phyloP scores from a whole-genome alignment of 176 grass and related monocot species.

The Neostapfia colusana region DNA sequence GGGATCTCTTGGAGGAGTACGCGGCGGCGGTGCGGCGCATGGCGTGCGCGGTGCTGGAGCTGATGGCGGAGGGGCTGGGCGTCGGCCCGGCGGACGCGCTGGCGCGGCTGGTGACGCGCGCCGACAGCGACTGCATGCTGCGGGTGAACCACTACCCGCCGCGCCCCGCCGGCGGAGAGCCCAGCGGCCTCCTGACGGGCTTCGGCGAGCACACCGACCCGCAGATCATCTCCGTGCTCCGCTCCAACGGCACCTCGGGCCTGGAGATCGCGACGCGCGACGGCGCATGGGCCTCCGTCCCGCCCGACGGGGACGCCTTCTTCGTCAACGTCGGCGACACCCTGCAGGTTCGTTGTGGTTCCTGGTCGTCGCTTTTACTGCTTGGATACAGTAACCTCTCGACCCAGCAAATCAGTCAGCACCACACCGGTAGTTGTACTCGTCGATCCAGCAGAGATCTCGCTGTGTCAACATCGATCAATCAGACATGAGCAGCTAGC shows the following conservation, averaged over 20 bases:
- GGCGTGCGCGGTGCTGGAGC: slow-evolving; percentile 61
- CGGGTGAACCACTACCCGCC: slow-evolving; percentile 89
- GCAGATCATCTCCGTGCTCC: slow-evolving; percentile 82
- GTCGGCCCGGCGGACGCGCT: slow-evolving; percentile 43
- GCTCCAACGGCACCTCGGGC: slow-evolving; percentile 80
- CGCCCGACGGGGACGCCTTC: slow-evolving; percentile 71
- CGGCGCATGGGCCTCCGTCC: slow-evolving; percentile 69
- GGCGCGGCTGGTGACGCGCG: slow-evolving; percentile 57
- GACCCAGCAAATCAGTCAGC: background rate
- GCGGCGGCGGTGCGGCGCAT: slow-evolving; percentile 59
- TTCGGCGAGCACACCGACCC: slow-evolving; percentile 97
- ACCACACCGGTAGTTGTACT: background rate
- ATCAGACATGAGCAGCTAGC: background rate
- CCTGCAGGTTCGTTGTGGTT: slow-evolving; percentile 53
- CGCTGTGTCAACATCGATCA: background rate
- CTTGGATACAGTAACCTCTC: slow-evolving; percentile 1
- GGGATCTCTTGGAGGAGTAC: slow-evolving; percentile 68
- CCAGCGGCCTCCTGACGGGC: slow-evolving; percentile 51
- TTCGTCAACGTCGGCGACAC: slow-evolving; percentile 90
- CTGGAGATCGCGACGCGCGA: slow-evolving; percentile 65
- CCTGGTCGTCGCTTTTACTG: too few relatives aligned
- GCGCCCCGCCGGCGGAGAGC: slow-evolving; percentile 24
- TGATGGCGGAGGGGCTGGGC: slow-evolving; percentile 78
- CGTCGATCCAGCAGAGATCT: background rate
- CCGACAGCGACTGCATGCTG: slow-evolving; percentile 67